Evolutionary conservation across 2,329 filamentous ascomycete species (phyloP).

Genomic region (Aspergillus aculeatus): DNA sequence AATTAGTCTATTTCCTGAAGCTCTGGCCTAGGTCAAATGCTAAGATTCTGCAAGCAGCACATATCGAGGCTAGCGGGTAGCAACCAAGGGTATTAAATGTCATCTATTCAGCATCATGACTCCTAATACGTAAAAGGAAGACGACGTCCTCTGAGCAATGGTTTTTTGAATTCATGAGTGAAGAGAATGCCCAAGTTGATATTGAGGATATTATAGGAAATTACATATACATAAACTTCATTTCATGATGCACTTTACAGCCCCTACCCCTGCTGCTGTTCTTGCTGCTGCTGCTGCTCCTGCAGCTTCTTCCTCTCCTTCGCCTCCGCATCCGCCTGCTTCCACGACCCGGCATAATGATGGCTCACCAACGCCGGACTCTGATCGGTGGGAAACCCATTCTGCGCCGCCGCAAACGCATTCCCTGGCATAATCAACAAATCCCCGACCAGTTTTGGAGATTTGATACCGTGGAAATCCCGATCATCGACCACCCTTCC

Average conservation of each 20-base stretch:
- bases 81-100: too few relatives aligned
- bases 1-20: too few relatives aligned
- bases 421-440: conserved; percentile 27
- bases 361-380: conserved; percentile 13
- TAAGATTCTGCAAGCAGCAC: too few relatives aligned
- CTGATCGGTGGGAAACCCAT: conserved; percentile 19
- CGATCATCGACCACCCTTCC: conserved; percentile 21
- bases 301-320: conserved; percentile 18
- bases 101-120: too few relatives aligned
- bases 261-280: background rate
- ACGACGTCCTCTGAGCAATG: too few relatives aligned
- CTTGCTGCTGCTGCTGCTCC: background rate
- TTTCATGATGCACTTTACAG: background rate
- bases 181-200: too few relatives aligned
- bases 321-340: conserved; percentile 17
- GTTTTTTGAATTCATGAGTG: too few relatives aligned
- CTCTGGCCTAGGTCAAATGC: too few relatives aligned
- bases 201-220: background rate
- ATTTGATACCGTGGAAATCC: conserved; percentile 23
- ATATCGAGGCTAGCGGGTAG: too few relatives aligned
- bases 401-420: conserved; percentile 27
- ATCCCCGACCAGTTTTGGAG: conserved; percentile 26
- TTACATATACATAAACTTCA: background rate
- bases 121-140: too few relatives aligned
- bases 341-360: conserved; percentile 22